Percentiles rank a stretch among this genome's conserved stretches.
These are phyloP conservation scores for Leishmania tropica DNA, from an alignment of 208 protist genomes.

Conservation along the genomic window DNA sequence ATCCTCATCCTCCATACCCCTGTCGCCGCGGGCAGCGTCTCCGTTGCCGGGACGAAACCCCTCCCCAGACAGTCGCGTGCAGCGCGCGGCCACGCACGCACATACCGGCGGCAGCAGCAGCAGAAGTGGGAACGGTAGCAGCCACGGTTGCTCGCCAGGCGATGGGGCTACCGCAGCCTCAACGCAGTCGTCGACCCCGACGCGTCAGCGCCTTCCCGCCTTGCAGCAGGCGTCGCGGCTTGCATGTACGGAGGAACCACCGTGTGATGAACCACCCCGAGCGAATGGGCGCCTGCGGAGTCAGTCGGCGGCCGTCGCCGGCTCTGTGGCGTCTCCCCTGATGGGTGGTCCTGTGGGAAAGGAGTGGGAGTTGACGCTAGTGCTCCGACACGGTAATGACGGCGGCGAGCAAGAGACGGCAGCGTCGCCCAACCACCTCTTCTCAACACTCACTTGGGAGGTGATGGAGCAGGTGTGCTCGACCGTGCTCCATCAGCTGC, in stretches of 20 bases:
- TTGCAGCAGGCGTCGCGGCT: background rate
- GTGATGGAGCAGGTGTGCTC: constrained; percentile 32
- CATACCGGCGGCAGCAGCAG: background rate
- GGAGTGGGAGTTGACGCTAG: constrained; percentile 26
- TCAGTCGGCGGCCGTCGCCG: background rate
- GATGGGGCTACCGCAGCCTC: background rate
- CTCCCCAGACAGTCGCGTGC: background rate
- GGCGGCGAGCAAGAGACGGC: background rate
- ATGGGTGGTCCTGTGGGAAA: constrained; percentile 17
- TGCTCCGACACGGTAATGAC: background rate
- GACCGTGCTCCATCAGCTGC: constrained; percentile 15
- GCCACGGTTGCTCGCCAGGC: background rate
- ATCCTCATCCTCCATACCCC: background rate
- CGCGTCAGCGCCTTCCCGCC: background rate
- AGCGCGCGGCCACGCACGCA: background rate
- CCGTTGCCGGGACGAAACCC: background rate
- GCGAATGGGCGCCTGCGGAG: background rate
- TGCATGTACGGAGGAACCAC: background rate
- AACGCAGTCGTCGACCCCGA: constrained; percentile 1
- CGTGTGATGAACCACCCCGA: background rate
- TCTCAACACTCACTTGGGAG: constrained; percentile 16
- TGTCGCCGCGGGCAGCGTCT: background rate
- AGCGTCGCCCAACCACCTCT: background rate
- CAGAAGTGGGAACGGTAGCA: background rate
- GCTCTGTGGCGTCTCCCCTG: background rate